Evolutionary conservation across 306 rosid genomes (phyloP).

Genomic region (Ziziphus jujuba): DNA sequence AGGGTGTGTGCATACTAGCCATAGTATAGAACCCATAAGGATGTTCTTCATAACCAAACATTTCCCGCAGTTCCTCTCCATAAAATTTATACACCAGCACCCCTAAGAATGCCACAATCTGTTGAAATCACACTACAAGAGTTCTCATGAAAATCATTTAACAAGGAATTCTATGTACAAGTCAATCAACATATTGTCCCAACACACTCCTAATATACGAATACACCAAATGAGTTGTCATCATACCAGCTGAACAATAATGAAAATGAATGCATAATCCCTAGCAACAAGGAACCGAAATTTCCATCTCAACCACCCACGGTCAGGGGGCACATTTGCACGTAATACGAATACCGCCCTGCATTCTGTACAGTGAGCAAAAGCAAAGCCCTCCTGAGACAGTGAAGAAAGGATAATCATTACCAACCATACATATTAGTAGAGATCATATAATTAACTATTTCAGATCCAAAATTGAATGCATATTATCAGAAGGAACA

Average conservation of each 20-base stretch:
- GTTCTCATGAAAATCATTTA: slow-evolving; percentile 21
- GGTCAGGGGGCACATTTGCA: slow-evolving; percentile 90
- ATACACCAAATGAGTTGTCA: background rate
- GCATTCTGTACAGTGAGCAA: slow-evolving; percentile 98
- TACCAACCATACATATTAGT: slow-evolving; percentile 4
- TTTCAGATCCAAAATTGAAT: background rate
- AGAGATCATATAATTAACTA: background rate
- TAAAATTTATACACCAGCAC: slow-evolving; percentile 91
- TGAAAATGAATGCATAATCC: slow-evolving; percentile 94
- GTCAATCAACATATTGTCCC: background rate
- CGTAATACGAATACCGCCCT: slow-evolving; percentile 82
- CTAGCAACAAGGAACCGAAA: slow-evolving; percentile 97
- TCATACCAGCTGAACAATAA: slow-evolving; percentile 86
- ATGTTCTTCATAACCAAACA: slow-evolving; percentile 99
- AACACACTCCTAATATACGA: background rate
- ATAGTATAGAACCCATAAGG: slow-evolving; percentile 93
- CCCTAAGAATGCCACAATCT: slow-evolving; percentile 97
- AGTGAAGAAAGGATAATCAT: slow-evolving; percentile 29
- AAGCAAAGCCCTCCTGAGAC: slow-evolving; percentile 93
- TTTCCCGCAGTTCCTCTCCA: slow-evolving; percentile 93
- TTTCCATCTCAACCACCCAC: slow-evolving; percentile 97
- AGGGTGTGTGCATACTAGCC: slow-evolving; percentile 66
- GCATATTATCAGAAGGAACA: background rate
- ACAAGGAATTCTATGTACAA: background rate
- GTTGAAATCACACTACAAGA: slow-evolving; percentile 36